These are phyloP conservation scores for Crithidia mellificae DNA, from an alignment of 208 protist species.

Conservation along the genomic window DNA sequence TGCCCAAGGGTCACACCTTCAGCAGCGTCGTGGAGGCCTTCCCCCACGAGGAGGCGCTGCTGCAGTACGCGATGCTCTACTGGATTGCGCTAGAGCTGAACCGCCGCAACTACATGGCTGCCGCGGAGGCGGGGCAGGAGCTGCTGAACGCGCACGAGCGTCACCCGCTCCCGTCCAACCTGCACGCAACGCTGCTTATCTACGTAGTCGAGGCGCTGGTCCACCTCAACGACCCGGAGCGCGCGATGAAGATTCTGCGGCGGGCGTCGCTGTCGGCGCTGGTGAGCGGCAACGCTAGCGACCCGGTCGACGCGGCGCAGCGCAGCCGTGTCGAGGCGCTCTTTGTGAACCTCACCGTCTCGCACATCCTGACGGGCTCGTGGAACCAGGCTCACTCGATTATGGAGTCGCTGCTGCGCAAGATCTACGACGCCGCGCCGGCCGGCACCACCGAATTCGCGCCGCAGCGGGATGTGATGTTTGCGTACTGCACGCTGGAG, in stretches of 20 bases:
- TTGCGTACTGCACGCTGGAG: constrained; percentile 76
- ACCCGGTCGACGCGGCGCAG: constrained; percentile 65
- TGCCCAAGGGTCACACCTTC: constrained; percentile 65
- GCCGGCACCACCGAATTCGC: constrained; percentile 49
- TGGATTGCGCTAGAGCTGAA: constrained; percentile 75
- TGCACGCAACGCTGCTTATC: constrained; percentile 77
- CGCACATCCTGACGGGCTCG: constrained; percentile 78
- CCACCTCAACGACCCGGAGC: constrained; percentile 80
- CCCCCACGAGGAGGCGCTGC: constrained; percentile 54
- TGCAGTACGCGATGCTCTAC: constrained; percentile 80
- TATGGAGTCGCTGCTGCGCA: constrained; percentile 79
- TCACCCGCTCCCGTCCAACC: constrained; percentile 53
- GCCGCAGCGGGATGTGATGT: constrained; percentile 64
- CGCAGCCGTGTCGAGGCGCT: constrained; percentile 83
- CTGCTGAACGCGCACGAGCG: constrained; percentile 68
- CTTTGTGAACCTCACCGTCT: constrained; percentile 81
- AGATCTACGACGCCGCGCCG: constrained; percentile 66
- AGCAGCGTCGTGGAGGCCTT: constrained; percentile 60
- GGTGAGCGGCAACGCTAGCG: constrained; percentile 36
- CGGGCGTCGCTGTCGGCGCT: constrained; percentile 69
- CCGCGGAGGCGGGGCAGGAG: constrained; percentile 68
- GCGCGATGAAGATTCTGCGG: constrained; percentile 72
- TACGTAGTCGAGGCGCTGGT: constrained; percentile 85
- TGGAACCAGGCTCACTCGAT: constrained; percentile 84
- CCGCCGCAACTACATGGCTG: constrained; percentile 77